A percentile compares a stretch with the other conserved stretches of the same genome.
These are phyloP conservation scores for Pelargonium citronellum DNA, from an alignment of 441 rosid species.

Conservation along the genomic window DNA sequence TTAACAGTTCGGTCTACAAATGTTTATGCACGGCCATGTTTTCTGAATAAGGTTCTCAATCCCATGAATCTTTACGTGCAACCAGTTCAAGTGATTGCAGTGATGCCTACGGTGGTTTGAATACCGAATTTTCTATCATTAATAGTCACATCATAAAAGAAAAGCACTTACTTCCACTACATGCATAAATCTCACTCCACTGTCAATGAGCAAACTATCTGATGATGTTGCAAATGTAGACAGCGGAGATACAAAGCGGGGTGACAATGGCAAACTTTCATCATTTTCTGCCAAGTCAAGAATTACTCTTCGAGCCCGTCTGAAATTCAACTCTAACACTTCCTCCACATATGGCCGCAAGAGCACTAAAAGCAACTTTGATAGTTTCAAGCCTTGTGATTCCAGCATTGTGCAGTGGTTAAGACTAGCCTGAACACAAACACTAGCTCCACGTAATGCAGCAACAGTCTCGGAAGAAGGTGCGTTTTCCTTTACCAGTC, in stretches of 20 bases:
- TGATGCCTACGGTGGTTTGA: not conserved
- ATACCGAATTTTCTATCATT: not conserved
- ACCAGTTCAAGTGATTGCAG: not conserved
- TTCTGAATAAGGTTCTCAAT: not conserved
- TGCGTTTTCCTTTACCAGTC: slow-evolving; percentile 75
- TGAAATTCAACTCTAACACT: slow-evolving; percentile 78
- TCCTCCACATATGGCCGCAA: slow-evolving; percentile 80
- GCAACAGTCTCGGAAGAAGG: slow-evolving; percentile 66
- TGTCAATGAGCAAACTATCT: slow-evolving; percentile 54
- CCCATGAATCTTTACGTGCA: not conserved
- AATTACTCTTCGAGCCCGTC: slow-evolving; percentile 67
- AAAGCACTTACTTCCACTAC: slow-evolving; percentile 60
- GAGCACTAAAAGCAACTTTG: slow-evolving; percentile 80
- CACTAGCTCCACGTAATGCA: slow-evolving; percentile 71
- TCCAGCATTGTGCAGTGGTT: slow-evolving; percentile 72
- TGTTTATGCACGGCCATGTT: not conserved
- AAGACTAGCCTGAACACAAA: slow-evolving; percentile 77
- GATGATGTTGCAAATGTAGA: slow-evolving; percentile 55
- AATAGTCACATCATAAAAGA: not conserved
- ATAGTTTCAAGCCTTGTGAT: slow-evolving; percentile 67
- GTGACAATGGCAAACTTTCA: slow-evolving; percentile 48
- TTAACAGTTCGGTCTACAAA: not conserved
- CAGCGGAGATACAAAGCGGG: slow-evolving; percentile 46
- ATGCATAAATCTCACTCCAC: slow-evolving; percentile 72
- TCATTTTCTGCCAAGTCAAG: slow-evolving; percentile 52